These are phyloP conservation scores for Solanum paucissectum DNA, from an alignment of 257 asterid genomes.

Conservation along the genomic window DNA sequence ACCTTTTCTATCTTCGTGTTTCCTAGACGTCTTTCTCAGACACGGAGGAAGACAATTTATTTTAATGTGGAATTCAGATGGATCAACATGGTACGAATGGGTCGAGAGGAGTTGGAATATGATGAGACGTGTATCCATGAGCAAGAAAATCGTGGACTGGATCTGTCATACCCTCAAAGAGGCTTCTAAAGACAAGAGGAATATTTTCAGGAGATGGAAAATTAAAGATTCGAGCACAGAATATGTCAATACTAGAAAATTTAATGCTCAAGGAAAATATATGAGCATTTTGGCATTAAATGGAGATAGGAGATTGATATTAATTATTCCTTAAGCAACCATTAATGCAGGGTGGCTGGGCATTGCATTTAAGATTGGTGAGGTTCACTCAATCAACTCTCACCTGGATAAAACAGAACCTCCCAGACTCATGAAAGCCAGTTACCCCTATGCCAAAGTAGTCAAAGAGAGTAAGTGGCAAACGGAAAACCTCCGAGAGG, in stretches of 20 bases:
- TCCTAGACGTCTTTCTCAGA: background rate
- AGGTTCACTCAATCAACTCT: background rate
- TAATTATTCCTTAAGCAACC: background rate
- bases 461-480: background rate
- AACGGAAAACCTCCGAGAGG: background rate
- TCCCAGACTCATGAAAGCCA: background rate
- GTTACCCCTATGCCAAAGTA: background rate
- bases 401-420: background rate
- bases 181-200: background rate
- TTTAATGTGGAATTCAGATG: background rate
- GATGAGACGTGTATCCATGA: background rate
- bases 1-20: background rate
- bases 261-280: background rate
- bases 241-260: background rate
- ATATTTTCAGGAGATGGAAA: background rate
- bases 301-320: background rate
- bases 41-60: background rate
- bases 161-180: background rate
- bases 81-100: background rate
- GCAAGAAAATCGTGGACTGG: background rate
- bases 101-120: background rate
- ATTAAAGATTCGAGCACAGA: background rate
- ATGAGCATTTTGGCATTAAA: background rate
- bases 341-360: background rate
- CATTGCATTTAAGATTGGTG: background rate